Conservation (phyloP, 495 filamentous ascomycete species). For the Neurospora pannonica region DNA sequence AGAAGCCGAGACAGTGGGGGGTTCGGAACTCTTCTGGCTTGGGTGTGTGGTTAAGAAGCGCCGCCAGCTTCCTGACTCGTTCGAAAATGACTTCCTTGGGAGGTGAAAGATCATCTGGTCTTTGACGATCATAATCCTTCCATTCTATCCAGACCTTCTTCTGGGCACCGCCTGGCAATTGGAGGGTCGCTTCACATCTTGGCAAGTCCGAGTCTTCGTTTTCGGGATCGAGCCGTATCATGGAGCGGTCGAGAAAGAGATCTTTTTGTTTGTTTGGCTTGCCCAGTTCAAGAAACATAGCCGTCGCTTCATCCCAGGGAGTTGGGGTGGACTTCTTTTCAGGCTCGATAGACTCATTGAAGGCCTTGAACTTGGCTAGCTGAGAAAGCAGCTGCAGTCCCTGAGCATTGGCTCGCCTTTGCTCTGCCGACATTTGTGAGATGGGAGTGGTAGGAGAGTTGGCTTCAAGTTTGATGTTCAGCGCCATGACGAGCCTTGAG, state of each 20-base stretch:
- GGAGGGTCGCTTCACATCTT: conserved; percentile 27
- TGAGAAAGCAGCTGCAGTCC: conserved; percentile 28
- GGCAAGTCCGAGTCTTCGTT: conserved; percentile 21
- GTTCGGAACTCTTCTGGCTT: conserved; percentile 35
- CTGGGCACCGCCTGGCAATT: conserved; percentile 9
- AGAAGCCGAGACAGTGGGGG: conserved; percentile 36
- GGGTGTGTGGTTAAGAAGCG: conserved; percentile 30
- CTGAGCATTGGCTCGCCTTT: conserved; percentile 23
- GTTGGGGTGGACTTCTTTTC: conserved; percentile 6
- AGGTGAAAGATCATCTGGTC: conserved; percentile 19
- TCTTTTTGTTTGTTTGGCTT: conserved; percentile 17
- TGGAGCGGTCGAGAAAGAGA: conserved; percentile 23
- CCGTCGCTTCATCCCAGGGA: conserved; percentile 20
- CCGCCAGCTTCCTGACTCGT: conserved; percentile 28
- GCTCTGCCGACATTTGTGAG: conserved; percentile 18
- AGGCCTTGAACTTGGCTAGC: conserved; percentile 40
- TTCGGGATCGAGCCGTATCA: conserved; percentile 17
- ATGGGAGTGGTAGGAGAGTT: conserved; percentile 5
- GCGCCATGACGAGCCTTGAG: conserved; percentile 30
- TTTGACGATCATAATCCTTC: conserved; percentile 35
- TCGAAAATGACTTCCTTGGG: conserved; percentile 27
- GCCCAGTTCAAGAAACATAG: conserved; percentile 24
- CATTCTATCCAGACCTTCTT: conserved; percentile 38
- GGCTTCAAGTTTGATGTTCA: conserved; percentile 24
- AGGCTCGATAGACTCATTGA: conserved; percentile 34